A percentile compares a stretch with the other conserved stretches of the same genome.
phyloP scores from a whole-genome alignment of 805 yeast genomes.

The Pichia membranifaciens region DNA sequence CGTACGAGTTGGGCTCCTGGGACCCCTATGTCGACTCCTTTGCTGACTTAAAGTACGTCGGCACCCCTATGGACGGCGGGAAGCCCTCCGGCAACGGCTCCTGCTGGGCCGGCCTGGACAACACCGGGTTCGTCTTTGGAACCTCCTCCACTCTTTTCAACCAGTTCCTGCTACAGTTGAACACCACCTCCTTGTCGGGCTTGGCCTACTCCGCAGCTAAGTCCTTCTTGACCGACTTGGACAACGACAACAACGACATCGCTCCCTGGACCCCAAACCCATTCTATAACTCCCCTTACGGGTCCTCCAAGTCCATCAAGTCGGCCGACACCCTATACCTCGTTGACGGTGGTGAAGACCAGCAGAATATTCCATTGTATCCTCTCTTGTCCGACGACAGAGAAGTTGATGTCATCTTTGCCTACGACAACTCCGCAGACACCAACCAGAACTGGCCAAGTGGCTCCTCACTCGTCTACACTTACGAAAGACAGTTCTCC shows the following conservation, averaged over 20 bases:
- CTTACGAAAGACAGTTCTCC: conserved; percentile 55
- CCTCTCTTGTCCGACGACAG: conserved; percentile 61
- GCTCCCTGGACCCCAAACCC: conserved; percentile 75
- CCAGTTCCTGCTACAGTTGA: conserved; percentile 52
- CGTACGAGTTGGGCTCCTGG: conserved; percentile 83
- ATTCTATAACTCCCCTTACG: conserved; percentile 41
- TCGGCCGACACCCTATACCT: conserved; percentile 42
- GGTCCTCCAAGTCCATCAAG: conserved; percentile 34
- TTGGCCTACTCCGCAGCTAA: conserved; percentile 40
- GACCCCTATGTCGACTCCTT: conserved; percentile 68
- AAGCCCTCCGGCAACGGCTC: conserved; percentile 32
- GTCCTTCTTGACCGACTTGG: conserved; percentile 37
- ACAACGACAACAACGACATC: conserved; percentile 53
- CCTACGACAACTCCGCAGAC: conserved; percentile 65
- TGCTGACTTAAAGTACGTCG: conserved; percentile 61
- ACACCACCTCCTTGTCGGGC: conserved; percentile 46
- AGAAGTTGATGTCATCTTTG: conserved; percentile 56
- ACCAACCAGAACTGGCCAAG: conserved; percentile 58
- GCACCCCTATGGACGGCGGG: conserved; percentile 61
- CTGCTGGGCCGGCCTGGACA: conserved; percentile 71
- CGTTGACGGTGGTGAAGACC: conserved; percentile 78
- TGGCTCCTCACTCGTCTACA: conserved; percentile 52
- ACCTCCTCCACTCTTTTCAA: conserved; percentile 80
- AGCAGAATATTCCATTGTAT: conserved; percentile 62
- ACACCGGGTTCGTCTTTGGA: conserved; percentile 76